Conservation (phyloP, 2,329 filamentous ascomycete genomes). For the Ophiobolus disseminans region DNA sequence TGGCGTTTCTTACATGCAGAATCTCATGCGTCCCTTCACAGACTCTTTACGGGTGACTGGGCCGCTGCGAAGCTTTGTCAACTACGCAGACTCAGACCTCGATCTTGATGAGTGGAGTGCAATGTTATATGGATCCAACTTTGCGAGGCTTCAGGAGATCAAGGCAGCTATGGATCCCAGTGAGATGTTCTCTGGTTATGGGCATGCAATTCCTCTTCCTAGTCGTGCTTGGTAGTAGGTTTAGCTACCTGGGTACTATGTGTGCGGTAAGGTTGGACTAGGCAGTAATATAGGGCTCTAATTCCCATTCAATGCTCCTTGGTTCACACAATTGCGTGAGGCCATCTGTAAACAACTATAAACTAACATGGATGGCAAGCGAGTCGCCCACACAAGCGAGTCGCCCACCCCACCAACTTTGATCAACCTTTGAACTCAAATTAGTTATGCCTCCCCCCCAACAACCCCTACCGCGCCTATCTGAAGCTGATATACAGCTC, state of each 20-base stretch:
- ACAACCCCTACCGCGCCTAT: too few species aligned
- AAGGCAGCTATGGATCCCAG: constrained; percentile 21
- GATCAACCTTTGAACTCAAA: too few species aligned
- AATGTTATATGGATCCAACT: constrained; percentile 23
- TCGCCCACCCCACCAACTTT: too few species aligned
- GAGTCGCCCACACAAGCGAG: too few species aligned
- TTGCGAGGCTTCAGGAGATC: constrained; percentile 17
- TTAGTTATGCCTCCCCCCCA: too few species aligned
- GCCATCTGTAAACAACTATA: too few species aligned
- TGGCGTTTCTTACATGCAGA: constrained; percentile 25
- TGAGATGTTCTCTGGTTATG: constrained; percentile 18
- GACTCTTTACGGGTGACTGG: constrained; percentile 16
- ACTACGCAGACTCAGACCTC: constrained; percentile 27
- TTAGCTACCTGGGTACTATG: neutral
- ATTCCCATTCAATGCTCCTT: too few species aligned
- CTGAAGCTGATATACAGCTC: too few species aligned
- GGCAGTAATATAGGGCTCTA: too few species aligned
- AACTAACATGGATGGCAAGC: too few species aligned
- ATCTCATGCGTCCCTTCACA: constrained; percentile 22
- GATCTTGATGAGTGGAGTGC: constrained; percentile 21
- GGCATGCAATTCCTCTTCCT: neutral
- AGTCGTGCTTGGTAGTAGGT: neutral
- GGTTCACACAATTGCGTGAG: too few species aligned
- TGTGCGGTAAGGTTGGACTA: neutral
- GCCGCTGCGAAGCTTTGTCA: constrained; percentile 23